Percentiles rank a stretch among this genome's conserved stretches.
Conservation (phyloP, 1,139 yeast genomes). For the Yamadazyma pseudoaaseri region DNA sequence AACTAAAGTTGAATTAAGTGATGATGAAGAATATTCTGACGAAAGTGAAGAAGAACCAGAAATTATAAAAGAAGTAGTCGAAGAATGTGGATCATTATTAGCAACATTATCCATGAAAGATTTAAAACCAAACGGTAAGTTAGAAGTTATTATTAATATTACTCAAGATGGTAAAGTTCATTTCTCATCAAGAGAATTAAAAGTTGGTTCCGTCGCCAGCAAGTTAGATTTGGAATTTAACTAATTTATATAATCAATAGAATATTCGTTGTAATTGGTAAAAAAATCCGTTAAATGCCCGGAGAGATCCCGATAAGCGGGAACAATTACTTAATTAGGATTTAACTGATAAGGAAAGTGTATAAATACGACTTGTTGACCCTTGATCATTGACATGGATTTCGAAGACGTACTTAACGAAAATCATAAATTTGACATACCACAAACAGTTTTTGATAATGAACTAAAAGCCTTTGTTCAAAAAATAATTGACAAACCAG, state of each 20-base stretch:
- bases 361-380: too few species aligned
- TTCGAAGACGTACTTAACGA: conserved; percentile 17
- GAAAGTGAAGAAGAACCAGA: conserved; percentile 65
- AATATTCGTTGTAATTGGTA: too few species aligned
- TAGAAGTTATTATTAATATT: conserved; percentile 82
- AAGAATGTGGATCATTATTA: conserved; percentile 71
- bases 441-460: conserved; percentile 22
- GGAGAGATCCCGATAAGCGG: neutral
- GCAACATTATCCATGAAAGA: conserved; percentile 79
- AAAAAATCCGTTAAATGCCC: neutral
- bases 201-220: conserved; percentile 59
- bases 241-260: conserved; percentile 7
- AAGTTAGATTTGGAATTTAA: conserved; percentile 44
- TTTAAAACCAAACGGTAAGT: conserved; percentile 62
- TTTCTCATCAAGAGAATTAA: conserved; percentile 79
- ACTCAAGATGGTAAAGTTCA: conserved; percentile 82
- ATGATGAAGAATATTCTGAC: conserved; percentile 34
- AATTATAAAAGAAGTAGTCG: conserved; percentile 67
- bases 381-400: too few species aligned
- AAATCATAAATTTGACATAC: conserved; percentile 20
- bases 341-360: neutral
- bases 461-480: conserved; percentile 20
- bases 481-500: conserved; percentile 20
- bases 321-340: neutral
- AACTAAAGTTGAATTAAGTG: conserved; percentile 28